A percentile compares a stretch with the other conserved stretches of the same genome.
These are phyloP conservation scores for Schwanniomyces occidentalis DNA, from an alignment of 805 yeast species.

Conservation along the genomic window DNA sequence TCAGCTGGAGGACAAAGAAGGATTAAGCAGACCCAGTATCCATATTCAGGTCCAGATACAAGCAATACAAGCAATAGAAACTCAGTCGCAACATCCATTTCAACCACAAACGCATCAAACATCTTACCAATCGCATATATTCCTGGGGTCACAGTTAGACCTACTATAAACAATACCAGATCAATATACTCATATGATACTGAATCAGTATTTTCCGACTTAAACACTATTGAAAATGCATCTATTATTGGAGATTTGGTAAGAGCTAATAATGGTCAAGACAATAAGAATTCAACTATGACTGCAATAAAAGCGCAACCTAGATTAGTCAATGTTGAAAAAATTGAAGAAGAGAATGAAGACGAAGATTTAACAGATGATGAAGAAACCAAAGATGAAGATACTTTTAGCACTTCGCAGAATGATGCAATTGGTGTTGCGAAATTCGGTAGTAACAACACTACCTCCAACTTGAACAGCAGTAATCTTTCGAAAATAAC, in stretches of 20 bases:
- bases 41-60: slow-evolving; percentile 18
- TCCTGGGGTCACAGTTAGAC: slow-evolving; percentile 83
- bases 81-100: slow-evolving; percentile 60
- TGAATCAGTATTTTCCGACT: slow-evolving; percentile 43
- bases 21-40: slow-evolving; percentile 16
- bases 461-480: slow-evolving; percentile 3
- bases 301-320: slow-evolving; percentile 81
- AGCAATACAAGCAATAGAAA: slow-evolving; percentile 21
- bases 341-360: slow-evolving; percentile 46
- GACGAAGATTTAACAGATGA: slow-evolving; percentile 27
- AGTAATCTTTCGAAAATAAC: slow-evolving; percentile 2
- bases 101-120: slow-evolving; percentile 77
- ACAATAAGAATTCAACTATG: slow-evolving; percentile 45
- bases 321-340: slow-evolving; percentile 57
- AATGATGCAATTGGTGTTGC: slow-evolving; percentile 1
- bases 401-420: slow-evolving; percentile 9
- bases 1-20: slow-evolving; percentile 15
- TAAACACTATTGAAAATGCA: slow-evolving; percentile 47
- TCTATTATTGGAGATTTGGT: slow-evolving; percentile 43
- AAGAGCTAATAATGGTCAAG: slow-evolving; percentile 19
- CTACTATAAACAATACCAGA: slow-evolving; percentile 45
- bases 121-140: slow-evolving; percentile 90
- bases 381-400: slow-evolving; percentile 23
- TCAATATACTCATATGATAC: slow-evolving; percentile 46
- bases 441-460: slow-evolving; percentile 2